These are phyloP conservation scores for Tricholoma saponaceum DNA, from an alignment of 768 basidiomycete species.

Conservation along the genomic window DNA sequence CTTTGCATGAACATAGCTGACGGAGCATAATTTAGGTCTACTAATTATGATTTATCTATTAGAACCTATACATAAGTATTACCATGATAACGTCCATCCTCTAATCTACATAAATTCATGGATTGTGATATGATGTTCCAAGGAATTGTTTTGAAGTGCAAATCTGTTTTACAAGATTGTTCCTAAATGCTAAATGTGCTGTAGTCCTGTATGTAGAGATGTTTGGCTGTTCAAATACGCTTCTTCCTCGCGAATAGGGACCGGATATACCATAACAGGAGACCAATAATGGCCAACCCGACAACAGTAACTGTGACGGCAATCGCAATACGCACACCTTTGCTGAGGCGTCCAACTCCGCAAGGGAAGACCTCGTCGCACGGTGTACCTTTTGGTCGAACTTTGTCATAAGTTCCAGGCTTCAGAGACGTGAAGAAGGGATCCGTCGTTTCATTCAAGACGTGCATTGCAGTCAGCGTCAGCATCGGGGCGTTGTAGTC, in stretches of 20 bases:
- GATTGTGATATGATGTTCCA: not conserved
- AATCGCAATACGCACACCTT: conserved; percentile 63
- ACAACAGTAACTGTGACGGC: conserved; percentile 61
- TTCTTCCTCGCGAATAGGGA: conserved; percentile 10
- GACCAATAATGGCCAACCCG: conserved; percentile 52
- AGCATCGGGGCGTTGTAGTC: conserved; percentile 91
- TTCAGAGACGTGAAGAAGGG: conserved; percentile 75
- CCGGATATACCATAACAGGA: conserved; percentile 36
- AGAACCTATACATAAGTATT: no score
- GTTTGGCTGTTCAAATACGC: not conserved
- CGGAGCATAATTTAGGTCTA: conserved; percentile 18
- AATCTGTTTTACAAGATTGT: not conserved
- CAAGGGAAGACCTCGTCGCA: conserved; percentile 69
- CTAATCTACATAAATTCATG: not conserved
- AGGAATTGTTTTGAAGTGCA: not conserved
- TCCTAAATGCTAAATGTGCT: not conserved
- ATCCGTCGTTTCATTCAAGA: conserved; percentile 61
- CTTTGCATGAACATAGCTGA: not conserved
- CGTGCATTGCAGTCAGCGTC: conserved; percentile 77
- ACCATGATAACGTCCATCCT: not conserved
- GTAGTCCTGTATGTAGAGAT: not conserved
- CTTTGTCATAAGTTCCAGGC: conserved; percentile 60
- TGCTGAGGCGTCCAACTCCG: conserved; percentile 47
- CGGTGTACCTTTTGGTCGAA: conserved; percentile 63
- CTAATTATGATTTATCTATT: conserved; percentile 5